Percentiles rank a stretch among this genome's conserved stretches.
Evolutionary conservation across 805 yeast genomes (phyloP).

Genomic region (Saitoella complicata): DNA sequence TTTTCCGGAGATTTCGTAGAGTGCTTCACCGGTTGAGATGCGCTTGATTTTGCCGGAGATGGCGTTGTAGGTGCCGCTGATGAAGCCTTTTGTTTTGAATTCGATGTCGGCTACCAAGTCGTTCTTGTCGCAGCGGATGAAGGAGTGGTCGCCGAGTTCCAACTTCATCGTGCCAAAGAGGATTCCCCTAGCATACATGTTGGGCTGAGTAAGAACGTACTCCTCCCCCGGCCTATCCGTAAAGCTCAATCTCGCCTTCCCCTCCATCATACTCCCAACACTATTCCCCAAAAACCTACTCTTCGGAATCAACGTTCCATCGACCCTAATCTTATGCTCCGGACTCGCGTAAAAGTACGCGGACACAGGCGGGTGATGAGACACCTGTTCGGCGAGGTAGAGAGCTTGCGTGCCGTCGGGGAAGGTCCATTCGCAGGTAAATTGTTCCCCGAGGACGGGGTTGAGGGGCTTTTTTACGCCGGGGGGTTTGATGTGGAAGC

Average conservation of each 20-base stretch:
- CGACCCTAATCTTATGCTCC: slow-evolving; percentile 61
- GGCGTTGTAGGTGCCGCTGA: slow-evolving; percentile 80
- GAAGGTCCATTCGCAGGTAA: slow-evolving; percentile 83
- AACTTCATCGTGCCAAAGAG: slow-evolving; percentile 77
- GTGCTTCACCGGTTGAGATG: slow-evolving; percentile 32
- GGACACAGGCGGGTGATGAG: slow-evolving; percentile 97
- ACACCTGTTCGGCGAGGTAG: slow-evolving; percentile 84
- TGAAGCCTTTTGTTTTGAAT: slow-evolving; percentile 87
- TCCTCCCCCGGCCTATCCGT: slow-evolving; percentile 47
- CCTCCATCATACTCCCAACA: slow-evolving; percentile 96
- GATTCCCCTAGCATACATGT: slow-evolving; percentile 86
- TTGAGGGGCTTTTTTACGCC: slow-evolving; percentile 96
- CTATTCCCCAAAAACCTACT: slow-evolving; percentile 87
- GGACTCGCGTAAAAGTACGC: slow-evolving; percentile 84
- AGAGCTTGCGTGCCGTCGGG: slow-evolving; percentile 55
- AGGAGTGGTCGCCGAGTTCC: slow-evolving; percentile 85
- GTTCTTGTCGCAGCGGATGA: slow-evolving; percentile 44
- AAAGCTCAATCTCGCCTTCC: slow-evolving; percentile 55
- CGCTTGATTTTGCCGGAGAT: slow-evolving; percentile 59
- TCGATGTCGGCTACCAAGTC: slow-evolving; percentile 66
- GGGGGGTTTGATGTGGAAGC: slow-evolving; percentile 69
- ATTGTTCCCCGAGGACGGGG: slow-evolving; percentile 85
- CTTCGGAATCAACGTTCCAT: slow-evolving; percentile 75
- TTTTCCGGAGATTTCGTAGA: slow-evolving; percentile 66
- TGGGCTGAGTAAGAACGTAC: slow-evolving; percentile 84